Percentiles rank a stretch among this genome's conserved stretches.
Evolutionary conservation across 345 rosid genomes (phyloP).

Genomic region (Gossypium turneri): DNA sequence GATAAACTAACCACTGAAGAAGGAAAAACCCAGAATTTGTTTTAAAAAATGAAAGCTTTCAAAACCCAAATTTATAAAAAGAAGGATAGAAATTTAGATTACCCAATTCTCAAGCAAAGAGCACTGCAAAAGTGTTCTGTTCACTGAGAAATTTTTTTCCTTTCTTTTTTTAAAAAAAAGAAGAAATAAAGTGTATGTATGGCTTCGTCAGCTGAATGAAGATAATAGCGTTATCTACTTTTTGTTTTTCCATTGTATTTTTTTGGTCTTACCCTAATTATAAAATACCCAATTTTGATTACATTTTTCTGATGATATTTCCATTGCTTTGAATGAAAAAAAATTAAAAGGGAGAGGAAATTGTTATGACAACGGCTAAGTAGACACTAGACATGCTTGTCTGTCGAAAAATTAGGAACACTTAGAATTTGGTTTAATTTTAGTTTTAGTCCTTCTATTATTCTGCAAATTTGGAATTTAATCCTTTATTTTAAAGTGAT

Average conservation of each 20-base stretch:
- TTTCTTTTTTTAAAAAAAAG: background rate
- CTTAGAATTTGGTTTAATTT: background rate
- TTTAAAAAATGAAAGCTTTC: slow-evolving; percentile 2
- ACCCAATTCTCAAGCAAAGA: slow-evolving; percentile 20
- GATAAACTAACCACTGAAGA: slow-evolving; percentile 21
- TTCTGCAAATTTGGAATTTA: background rate
- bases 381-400: background rate
- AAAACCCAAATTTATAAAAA: slow-evolving; percentile 23
- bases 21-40: slow-evolving; percentile 13
- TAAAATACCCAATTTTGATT: background rate
- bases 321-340: background rate
- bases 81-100: slow-evolving; percentile 11
- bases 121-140: background rate
- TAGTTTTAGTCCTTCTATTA: background rate
- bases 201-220: slow-evolving; percentile 26
- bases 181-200: background rate
- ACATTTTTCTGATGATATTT: background rate
- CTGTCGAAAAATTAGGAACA: background rate
- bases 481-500: background rate
- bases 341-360: background rate
- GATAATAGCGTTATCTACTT: slow-evolving; percentile 26
- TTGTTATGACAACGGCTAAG: background rate
- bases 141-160: background rate
- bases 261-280: slow-evolving; percentile 3
- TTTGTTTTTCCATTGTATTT: background rate